A percentile compares a stretch with the other conserved stretches of the same genome.
phyloP scores from a whole-genome alignment of 495 filamentous ascomycete species.

The Neurospora intermedia region DNA sequence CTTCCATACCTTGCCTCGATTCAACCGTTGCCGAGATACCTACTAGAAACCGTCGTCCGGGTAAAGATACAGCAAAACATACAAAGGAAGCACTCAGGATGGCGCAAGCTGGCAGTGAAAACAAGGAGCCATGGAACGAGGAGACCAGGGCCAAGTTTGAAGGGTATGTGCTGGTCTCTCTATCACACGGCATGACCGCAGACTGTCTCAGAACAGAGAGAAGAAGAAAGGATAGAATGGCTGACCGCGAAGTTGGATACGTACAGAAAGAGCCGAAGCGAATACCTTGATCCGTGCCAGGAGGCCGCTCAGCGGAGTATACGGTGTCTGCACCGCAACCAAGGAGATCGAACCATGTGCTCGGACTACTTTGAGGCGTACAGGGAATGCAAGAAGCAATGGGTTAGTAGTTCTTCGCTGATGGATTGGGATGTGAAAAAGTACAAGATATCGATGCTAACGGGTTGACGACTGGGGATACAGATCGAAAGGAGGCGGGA shows the following conservation, averaged over 20 bases:
- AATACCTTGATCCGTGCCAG: conserved; percentile 91
- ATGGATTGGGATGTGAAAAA: background rate
- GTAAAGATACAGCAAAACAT: background rate
- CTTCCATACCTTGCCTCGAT: background rate
- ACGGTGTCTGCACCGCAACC: conserved; percentile 78
- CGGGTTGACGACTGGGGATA: background rate
- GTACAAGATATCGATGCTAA: background rate
- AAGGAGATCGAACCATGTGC: conserved; percentile 75
- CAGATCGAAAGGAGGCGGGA: conserved; percentile 43
- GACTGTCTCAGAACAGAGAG: background rate
- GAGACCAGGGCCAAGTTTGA: conserved; percentile 37
- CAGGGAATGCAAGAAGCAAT: conserved; percentile 78
- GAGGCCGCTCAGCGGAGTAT: conserved; percentile 82
- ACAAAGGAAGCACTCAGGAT: background rate
- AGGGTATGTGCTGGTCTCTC: conserved; percentile 17
- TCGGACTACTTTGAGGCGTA: conserved; percentile 92
- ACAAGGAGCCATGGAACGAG: conserved; percentile 27
- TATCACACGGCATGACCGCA: background rate
- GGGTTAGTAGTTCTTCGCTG: background rate
- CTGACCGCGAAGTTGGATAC: background rate
- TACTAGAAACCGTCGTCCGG: background rate
- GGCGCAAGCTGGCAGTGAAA: background rate
- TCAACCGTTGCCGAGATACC: background rate
- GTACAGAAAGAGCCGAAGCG: conserved; percentile 65
- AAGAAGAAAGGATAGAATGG: background rate